These are phyloP conservation scores for Curvularia sp. DNA, from an alignment of 2,329 filamentous ascomycete species.

Conservation along the genomic window DNA sequence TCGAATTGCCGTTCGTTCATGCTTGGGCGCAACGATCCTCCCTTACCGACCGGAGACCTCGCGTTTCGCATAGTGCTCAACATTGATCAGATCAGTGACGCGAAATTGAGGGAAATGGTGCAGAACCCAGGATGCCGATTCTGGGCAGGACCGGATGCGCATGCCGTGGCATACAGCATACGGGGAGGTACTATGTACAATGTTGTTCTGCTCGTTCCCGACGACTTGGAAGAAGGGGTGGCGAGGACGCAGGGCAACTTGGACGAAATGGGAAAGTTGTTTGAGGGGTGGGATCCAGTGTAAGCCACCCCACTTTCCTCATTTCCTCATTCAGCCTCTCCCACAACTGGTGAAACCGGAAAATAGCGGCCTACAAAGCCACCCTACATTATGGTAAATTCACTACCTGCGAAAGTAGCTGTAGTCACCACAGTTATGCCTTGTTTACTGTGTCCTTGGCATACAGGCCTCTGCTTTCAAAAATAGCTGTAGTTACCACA, in stretches of 20 bases:
- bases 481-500: no score
- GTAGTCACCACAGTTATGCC: no score
- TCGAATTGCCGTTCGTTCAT: conserved; percentile 59
- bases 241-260: conserved; percentile 61
- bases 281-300: conserved; percentile 70
- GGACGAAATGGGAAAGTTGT: conserved; percentile 67
- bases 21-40: conserved; percentile 27
- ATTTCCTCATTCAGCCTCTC: conserved; percentile 23
- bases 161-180: conserved; percentile 69
- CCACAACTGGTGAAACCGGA: no score
- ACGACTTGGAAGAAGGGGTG: conserved; percentile 64
- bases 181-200: conserved; percentile 67
- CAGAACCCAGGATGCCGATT: conserved; percentile 62
- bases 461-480: no score
- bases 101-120: conserved; percentile 61
- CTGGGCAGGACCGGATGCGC: conserved; percentile 68
- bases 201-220: conserved; percentile 69
- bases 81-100: conserved; percentile 60
- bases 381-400: no score
- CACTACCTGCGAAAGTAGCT: no score
- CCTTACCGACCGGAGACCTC: conserved; percentile 65
- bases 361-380: no score
- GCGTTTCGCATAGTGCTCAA: conserved; percentile 68
- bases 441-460: no score
- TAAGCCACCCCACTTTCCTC: conserved; percentile 46